A percentile compares a stretch with the other conserved stretches of the same genome.
Evolutionary conservation across 148 eudicot genomes (phyloP).

Genomic region (Camellia granthamiana): DNA sequence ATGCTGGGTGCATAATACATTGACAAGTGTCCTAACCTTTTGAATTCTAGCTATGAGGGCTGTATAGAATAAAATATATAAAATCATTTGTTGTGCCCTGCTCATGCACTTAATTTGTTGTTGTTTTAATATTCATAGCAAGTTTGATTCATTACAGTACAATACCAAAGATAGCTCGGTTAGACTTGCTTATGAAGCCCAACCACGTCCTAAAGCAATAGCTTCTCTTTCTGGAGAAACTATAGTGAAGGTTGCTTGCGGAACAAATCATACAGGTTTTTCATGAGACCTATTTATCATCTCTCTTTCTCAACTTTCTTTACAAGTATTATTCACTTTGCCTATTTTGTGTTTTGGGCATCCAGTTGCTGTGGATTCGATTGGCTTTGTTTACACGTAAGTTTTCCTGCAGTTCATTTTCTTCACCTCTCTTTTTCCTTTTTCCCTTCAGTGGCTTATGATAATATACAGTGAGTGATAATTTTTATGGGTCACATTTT

Average conservation of each 20-base stretch:
- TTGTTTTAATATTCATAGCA: conserved; percentile 1
- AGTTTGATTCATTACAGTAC: conserved; percentile 51
- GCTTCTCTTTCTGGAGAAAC: conserved; percentile 74
- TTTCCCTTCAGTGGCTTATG: conserved; percentile 5
- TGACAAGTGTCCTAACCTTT: not conserved
- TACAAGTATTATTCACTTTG: not conserved
- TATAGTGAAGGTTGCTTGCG: conserved; percentile 91
- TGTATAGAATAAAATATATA: not conserved
- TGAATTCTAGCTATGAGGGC: not conserved
- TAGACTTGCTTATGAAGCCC: conserved; percentile 91
- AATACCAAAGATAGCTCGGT: conserved; percentile 96
- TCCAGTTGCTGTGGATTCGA: conserved; percentile 89
- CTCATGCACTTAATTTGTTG: not conserved
- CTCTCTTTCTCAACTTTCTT: conserved; percentile 1
- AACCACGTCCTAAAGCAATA: conserved; percentile 86
- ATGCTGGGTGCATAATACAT: too few relatives aligned
- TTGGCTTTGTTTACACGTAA: conserved; percentile 95
- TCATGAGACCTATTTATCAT: not conserved
- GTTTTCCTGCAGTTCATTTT: conserved; percentile 23
- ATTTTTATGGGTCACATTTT: conserved; percentile 3
- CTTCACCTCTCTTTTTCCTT: not conserved
- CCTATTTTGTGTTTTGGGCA: conserved; percentile 13
- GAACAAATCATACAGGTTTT: conserved; percentile 92
- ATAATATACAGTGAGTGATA: not conserved
- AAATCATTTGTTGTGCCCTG: not conserved